Evolutionary conservation across 2,329 filamentous ascomycete species (phyloP).

Genomic region (Penicillium sp.): DNA sequence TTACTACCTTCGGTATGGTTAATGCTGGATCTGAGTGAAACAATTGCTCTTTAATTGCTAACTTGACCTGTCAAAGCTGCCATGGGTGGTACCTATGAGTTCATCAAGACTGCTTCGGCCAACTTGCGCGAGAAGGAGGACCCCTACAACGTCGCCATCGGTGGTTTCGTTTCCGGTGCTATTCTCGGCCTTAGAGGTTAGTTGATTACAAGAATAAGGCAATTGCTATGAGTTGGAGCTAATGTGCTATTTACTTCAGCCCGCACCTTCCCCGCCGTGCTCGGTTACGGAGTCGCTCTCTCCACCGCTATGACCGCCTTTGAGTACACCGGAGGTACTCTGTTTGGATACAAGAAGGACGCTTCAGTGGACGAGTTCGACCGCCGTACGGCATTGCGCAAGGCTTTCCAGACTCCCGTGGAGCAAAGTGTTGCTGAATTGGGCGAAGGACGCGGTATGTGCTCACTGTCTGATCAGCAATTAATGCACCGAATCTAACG

Average conservation of each 20-base stretch:
- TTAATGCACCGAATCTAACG: slow-evolving; percentile 17
- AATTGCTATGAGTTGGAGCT: slow-evolving; percentile 9
- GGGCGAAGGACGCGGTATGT: slow-evolving; percentile 81
- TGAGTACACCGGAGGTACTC: slow-evolving; percentile 62
- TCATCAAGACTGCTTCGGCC: slow-evolving; percentile 70
- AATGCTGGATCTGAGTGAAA: slow-evolving; percentile 10
- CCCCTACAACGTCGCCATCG: slow-evolving; percentile 67
- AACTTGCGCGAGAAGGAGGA: slow-evolving; percentile 86
- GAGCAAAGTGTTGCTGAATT: slow-evolving; percentile 77
- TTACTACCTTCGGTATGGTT: slow-evolving; percentile 61
- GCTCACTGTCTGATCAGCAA: not conserved
- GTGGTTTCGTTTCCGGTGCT: slow-evolving; percentile 71
- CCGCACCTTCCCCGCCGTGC: slow-evolving; percentile 64
- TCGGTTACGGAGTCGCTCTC: slow-evolving; percentile 63
- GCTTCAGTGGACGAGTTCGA: slow-evolving; percentile 68
- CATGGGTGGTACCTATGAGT: slow-evolving; percentile 71
- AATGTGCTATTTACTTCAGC: slow-evolving; percentile 38
- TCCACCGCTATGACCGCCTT: slow-evolving; percentile 60
- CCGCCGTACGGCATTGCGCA: slow-evolving; percentile 69
- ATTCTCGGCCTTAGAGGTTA: slow-evolving; percentile 70
- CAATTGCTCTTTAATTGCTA: slow-evolving; percentile 7
- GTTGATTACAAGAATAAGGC: slow-evolving; percentile 16
- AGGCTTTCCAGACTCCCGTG: slow-evolving; percentile 67
- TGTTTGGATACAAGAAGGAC: slow-evolving; percentile 55
- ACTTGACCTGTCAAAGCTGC: slow-evolving; percentile 51